A percentile compares a stretch with the other conserved stretches of the same genome.
Conservation (phyloP, 768 basidiomycete species). For the Rhizopogon salebrosus region DNA sequence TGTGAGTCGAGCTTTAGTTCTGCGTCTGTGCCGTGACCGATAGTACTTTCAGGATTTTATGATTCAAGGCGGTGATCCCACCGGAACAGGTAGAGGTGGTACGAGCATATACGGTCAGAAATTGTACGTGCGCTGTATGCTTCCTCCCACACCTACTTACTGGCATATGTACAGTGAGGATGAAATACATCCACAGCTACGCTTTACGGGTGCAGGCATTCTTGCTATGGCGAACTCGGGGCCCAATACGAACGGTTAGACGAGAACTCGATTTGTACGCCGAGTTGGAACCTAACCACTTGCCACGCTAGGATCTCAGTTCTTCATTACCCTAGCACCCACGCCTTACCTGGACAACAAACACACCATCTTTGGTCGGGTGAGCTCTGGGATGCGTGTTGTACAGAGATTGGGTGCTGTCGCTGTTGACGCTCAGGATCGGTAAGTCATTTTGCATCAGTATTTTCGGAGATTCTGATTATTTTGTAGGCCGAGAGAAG, state of each 20-base stretch:
- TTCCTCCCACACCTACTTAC: not conserved
- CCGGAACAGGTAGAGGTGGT: slow-evolving; percentile 90
- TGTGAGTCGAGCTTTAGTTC: slow-evolving; percentile 35
- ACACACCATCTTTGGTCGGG: slow-evolving; percentile 89
- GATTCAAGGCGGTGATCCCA: slow-evolving; percentile 95
- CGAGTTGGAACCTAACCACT: slow-evolving; percentile 7
- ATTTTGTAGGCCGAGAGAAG: slow-evolving; percentile 52
- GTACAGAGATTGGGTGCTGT: slow-evolving; percentile 90
- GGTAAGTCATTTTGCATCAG: slow-evolving; percentile 40
- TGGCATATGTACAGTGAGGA: slow-evolving; percentile 56
- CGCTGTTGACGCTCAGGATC: slow-evolving; percentile 82
- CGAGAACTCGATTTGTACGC: slow-evolving; percentile 12
- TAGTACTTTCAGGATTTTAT: slow-evolving; percentile 73
- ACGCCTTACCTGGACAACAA: slow-evolving; percentile 83
- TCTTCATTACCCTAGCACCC: slow-evolving; percentile 83
- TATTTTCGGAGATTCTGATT: not conserved
- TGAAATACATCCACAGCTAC: slow-evolving; percentile 83
- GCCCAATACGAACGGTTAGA: slow-evolving; percentile 78
- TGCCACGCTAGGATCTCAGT: slow-evolving; percentile 74
- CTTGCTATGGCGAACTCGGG: slow-evolving; percentile 98
- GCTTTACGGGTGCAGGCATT: slow-evolving; percentile 95
- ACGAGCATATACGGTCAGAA: slow-evolving; percentile 86
- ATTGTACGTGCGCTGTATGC: slow-evolving; percentile 50
- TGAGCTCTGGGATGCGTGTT: slow-evolving; percentile 87
- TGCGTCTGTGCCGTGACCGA: not conserved